Conservation (phyloP, 768 basidiomycete genomes). For the Leucocoprinus birnbaumii region DNA sequence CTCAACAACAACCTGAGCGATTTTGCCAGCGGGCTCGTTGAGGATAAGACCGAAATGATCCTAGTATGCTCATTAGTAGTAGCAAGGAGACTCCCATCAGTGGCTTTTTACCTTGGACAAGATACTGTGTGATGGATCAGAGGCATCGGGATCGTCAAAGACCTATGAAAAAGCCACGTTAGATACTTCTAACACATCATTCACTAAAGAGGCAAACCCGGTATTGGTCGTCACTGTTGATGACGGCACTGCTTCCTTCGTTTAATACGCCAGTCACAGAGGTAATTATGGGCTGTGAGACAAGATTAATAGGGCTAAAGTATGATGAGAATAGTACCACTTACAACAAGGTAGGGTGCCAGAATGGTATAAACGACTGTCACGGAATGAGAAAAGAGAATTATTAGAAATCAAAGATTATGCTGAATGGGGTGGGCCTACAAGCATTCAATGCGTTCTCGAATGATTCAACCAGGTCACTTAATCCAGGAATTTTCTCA, state of each 20-base stretch:
- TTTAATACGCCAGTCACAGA: slow-evolving; percentile 54
- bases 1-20: slow-evolving; percentile 65
- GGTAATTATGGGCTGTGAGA: slow-evolving; percentile 53
- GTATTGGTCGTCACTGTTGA: slow-evolving; percentile 68
- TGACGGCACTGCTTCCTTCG: slow-evolving; percentile 66
- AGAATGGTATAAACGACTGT: slow-evolving; percentile 63
- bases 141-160: slow-evolving; percentile 63
- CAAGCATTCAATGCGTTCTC: slow-evolving; percentile 68
- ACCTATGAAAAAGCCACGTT: slow-evolving; percentile 36
- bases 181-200: background rate
- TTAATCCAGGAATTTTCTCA: slow-evolving; percentile 64
- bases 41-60: slow-evolving; percentile 72
- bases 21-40: slow-evolving; percentile 74
- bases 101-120: slow-evolving; percentile 52
- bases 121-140: slow-evolving; percentile 72
- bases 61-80: too few species aligned
- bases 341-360: slow-evolving; percentile 60
- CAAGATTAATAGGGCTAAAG: background rate
- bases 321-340: slow-evolving; percentile 13
- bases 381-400: slow-evolving; percentile 1
- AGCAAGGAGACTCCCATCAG: too few species aligned
- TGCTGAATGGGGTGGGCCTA: slow-evolving; percentile 23
- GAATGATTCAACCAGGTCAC: slow-evolving; percentile 54
- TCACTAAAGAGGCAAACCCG: slow-evolving; percentile 31
- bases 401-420: background rate